These are phyloP conservation scores for Naumovozyma baii DNA, from an alignment of 805 yeast genomes.

Conservation along the genomic window DNA sequence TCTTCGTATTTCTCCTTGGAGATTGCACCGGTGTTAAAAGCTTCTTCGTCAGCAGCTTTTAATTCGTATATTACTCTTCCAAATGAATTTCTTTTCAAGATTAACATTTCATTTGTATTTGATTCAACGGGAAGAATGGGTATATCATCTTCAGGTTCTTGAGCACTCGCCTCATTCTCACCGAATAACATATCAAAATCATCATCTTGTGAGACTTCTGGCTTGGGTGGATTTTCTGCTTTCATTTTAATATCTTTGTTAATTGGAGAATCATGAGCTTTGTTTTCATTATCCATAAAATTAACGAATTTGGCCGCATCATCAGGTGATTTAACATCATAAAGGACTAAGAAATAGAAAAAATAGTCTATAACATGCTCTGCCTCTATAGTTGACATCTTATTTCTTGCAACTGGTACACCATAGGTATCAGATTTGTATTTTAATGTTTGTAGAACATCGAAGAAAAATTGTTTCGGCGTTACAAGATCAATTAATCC, in stretches of 20 bases:
- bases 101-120: slow-evolving; percentile 3
- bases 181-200: slow-evolving; percentile 31
- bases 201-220: slow-evolving; percentile 21
- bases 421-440: slow-evolving; percentile 20
- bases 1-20: slow-evolving; percentile 14
- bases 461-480: slow-evolving; percentile 21
- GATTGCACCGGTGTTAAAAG: slow-evolving; percentile 8
- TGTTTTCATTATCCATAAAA: slow-evolving; percentile 12
- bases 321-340: slow-evolving; percentile 19
- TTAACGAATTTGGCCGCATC: slow-evolving; percentile 19
- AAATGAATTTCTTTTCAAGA: slow-evolving; percentile 18
- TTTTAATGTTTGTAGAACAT: slow-evolving; percentile 20
- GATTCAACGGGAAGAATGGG: slow-evolving; percentile 5
- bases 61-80: slow-evolving; percentile 19
- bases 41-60: slow-evolving; percentile 10
- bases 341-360: slow-evolving; percentile 25
- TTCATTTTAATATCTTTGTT: slow-evolving; percentile 2
- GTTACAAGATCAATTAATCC: slow-evolving; percentile 23
- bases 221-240: slow-evolving; percentile 5
- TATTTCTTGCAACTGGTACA: slow-evolving; percentile 17
- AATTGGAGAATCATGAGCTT: not conserved
- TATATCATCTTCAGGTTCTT: slow-evolving; percentile 18
- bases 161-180: slow-evolving; percentile 20
- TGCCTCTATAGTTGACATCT: slow-evolving; percentile 15
- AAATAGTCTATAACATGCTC: slow-evolving; percentile 24